Evolutionary conservation across 2,329 filamentous ascomycete species (phyloP), one percentile per base, ranked within the genome.

Genomic region (Diaporthe sp.): DNA sequence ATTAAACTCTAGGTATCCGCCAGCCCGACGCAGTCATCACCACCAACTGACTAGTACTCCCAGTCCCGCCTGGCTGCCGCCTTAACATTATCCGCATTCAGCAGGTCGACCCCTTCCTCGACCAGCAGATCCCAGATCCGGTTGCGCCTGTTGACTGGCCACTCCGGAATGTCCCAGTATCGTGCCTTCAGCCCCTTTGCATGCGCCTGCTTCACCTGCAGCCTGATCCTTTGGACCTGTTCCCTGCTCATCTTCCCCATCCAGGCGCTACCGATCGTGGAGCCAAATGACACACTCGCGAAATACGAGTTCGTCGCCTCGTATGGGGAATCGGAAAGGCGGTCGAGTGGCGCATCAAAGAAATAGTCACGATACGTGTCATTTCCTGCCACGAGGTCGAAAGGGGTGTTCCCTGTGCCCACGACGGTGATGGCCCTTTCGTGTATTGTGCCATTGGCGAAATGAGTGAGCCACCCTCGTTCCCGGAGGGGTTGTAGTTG

Each of bases 341-440:
- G 79, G 72, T 85, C 81, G 0, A 94, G 84, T 0, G 92, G 92
- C 0, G 92, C 92, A 77, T 94, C 92, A 79, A 91, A 92, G 81
- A 93, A 93, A 71, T 90, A 84, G 80, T 93, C 91, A 39, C 90
- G 85, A 75, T 89, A 86, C 1, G 86, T 89, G 8, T 82, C 77
- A 78, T 90, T 89, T n/a, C 83, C 80, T 4, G 86, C 82, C 13
- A 93, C 78, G 12, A 88, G 79, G 71, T 90, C 86, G 78, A 92
- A 92, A 0, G 88, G 90, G 0, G 90, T 88, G 76, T 89, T 89
- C 17, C 93, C 93, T 1, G 92, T 94, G 1, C 89, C 92, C 2
- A 95, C 91, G 2, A 94, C 88, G 0, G 92, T 94, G 47, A 95
- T 82, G 0, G 91, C 90, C 1, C 92, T 85, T 30, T 83, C 79